phyloP scores from a whole-genome alignment of 805 yeast species.

The Cyberlindnera maclurae region DNA sequence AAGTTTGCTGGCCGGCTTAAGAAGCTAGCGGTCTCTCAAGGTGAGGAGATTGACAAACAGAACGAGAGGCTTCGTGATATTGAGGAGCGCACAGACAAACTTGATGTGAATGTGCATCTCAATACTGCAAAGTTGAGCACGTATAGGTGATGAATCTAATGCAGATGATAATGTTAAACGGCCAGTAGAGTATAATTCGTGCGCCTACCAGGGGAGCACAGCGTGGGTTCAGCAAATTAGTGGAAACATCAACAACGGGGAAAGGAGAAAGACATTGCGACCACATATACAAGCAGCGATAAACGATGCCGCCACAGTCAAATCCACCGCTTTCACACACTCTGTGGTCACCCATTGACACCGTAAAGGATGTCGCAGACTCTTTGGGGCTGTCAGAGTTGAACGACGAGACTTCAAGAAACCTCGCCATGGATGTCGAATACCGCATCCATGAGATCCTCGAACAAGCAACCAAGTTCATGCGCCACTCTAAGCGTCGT shows the following conservation, averaged over 20 bases:
- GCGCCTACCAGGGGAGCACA: no score
- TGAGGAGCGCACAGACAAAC: slow-evolving; percentile 75
- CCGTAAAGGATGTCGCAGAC: slow-evolving; percentile 95
- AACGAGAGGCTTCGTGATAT: slow-evolving; percentile 65
- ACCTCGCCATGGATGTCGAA: slow-evolving; percentile 98
- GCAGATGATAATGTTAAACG: no score
- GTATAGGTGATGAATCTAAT: neutral
- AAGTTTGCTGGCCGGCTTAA: slow-evolving; percentile 63
- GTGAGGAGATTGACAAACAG: slow-evolving; percentile 74
- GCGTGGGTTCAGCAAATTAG: neutral
- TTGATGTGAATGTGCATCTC: slow-evolving; percentile 78
- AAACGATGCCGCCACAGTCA: slow-evolving; percentile 5
- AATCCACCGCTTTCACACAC: slow-evolving; percentile 70
- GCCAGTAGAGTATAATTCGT: no score
- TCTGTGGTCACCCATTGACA: slow-evolving; percentile 95
- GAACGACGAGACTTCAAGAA: slow-evolving; percentile 89
- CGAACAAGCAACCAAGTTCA: slow-evolving; percentile 93
- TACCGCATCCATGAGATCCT: slow-evolving; percentile 91
- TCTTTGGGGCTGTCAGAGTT: slow-evolving; percentile 70
- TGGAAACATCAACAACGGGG: no score
- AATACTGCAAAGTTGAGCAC: slow-evolving; percentile 62
- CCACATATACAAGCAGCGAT: neutral
- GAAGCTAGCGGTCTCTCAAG: slow-evolving; percentile 62
- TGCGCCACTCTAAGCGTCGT: slow-evolving; percentile 88
- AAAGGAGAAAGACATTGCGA: neutral